Conservation (phyloP, 164 flowering plant species). For the Kalanchoe fedtschenkoi region DNA sequence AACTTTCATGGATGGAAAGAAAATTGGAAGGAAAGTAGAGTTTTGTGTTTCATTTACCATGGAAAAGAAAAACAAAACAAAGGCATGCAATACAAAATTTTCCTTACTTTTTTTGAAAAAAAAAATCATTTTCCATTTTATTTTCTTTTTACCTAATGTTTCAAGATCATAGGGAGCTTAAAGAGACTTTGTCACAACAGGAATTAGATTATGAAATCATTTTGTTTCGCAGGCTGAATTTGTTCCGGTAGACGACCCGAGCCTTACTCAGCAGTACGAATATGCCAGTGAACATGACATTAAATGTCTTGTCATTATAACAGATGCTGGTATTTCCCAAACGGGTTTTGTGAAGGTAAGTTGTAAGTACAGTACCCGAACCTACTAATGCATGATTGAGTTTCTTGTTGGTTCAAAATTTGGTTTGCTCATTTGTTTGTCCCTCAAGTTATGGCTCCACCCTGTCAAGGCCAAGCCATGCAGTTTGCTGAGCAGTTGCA, state of each 20-base stretch:
- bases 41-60: no score
- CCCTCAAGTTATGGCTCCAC: background rate
- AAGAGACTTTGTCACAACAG: background rate
- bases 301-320: conserved; percentile 73
- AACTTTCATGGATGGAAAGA: no score
- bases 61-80: no score
- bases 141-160: no score
- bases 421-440: background rate
- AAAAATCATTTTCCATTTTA: no score
- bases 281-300: conserved; percentile 94
- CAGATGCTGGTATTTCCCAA: conserved; percentile 63
- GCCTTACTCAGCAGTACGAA: conserved; percentile 94
- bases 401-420: background rate
- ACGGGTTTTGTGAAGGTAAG: conserved; percentile 66
- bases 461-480: background rate
- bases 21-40: no score
- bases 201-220: background rate
- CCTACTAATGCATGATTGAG: background rate
- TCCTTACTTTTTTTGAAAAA: no score
- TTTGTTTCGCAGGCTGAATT: conserved; percentile 63
- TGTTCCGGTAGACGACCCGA: conserved; percentile 79
- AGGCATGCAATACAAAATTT: no score
- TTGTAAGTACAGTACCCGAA: background rate
- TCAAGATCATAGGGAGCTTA: no score
- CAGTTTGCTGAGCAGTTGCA: background rate